These are phyloP conservation scores for Venturia aucupariae DNA, from an alignment of 2,329 filamentous ascomycete species.

Conservation along the genomic window DNA sequence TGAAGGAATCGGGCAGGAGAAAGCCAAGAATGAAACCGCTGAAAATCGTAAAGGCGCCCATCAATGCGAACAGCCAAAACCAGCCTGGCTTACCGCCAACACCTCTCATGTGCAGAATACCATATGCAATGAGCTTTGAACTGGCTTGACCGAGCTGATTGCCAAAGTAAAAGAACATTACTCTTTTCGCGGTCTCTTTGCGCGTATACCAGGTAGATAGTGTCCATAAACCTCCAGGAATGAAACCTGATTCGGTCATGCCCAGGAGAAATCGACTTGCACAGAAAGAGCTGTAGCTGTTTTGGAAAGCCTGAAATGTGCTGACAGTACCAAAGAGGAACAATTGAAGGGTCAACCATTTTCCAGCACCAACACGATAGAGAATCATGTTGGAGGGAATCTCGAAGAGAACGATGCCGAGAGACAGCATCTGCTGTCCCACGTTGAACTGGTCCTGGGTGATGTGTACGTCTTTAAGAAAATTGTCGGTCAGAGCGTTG, in stretches of 20 bases:
- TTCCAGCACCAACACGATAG: conserved; percentile 21
- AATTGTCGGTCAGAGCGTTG: conserved; percentile 21
- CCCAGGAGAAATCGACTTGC: conserved; percentile 37
- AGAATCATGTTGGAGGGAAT: conserved; percentile 20
- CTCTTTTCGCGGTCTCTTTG: conserved; percentile 26
- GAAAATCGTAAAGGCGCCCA: conserved; percentile 19
- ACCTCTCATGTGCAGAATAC: conserved; percentile 26
- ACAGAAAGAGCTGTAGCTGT: conserved; percentile 31
- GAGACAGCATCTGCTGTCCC: conserved; percentile 19
- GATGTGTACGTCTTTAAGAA: conserved; percentile 19
- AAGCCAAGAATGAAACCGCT: conserved; percentile 18
- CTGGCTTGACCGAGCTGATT: conserved; percentile 25
- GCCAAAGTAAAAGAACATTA: conserved; percentile 30
- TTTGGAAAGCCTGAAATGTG: conserved; percentile 31
- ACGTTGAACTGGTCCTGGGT: conserved; percentile 22
- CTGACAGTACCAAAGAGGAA: conserved; percentile 34
- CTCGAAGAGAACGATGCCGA: conserved; percentile 19
- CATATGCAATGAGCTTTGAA: conserved; percentile 27
- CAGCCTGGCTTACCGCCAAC: conserved; percentile 20
- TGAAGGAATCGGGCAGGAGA: conserved; percentile 20
- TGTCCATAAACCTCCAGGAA: conserved; percentile 27
- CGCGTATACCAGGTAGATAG: conserved; percentile 33
- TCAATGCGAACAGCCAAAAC: conserved; percentile 18
- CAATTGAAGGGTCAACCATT: conserved; percentile 37
- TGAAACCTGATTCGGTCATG: conserved; percentile 43